Conservation (phyloP, 202 grass and related monocot genomes). For the Thinopyrum obtusiflorum region DNA sequence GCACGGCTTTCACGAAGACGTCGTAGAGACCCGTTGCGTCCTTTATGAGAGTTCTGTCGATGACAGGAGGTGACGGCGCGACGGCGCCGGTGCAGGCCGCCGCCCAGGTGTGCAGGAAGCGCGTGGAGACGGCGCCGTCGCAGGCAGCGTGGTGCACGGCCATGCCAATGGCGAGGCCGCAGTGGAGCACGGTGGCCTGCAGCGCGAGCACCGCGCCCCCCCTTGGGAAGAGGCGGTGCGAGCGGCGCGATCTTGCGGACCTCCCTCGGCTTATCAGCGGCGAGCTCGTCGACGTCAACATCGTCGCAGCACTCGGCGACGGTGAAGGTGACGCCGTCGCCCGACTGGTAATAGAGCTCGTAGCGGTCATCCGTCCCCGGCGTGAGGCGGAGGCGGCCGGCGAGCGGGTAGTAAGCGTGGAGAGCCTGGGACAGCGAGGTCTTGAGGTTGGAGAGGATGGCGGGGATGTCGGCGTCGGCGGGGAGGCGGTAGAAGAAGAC, state of each 20-base stretch:
- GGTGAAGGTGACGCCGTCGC: constrained; percentile 7
- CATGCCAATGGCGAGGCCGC: background rate
- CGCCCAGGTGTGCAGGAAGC: background rate
- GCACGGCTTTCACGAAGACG: background rate
- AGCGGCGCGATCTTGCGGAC: background rate
- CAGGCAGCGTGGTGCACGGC: background rate
- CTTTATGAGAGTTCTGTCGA: background rate
- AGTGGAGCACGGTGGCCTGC: background rate
- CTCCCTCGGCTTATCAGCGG: background rate
- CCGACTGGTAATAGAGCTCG: constrained; percentile 5
- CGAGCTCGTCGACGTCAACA: background rate
- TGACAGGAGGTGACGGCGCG: background rate
- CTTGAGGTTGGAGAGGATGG: background rate
- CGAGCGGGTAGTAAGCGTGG: background rate
- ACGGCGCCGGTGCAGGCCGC: background rate
- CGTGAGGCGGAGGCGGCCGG: background rate
- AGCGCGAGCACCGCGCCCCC: background rate
- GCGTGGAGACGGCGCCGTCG: background rate
- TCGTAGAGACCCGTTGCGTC: background rate
- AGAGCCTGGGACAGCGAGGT: background rate
- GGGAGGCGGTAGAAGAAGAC: background rate
- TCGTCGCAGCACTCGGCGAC: background rate
- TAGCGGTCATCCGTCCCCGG: background rate
- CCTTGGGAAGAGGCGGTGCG: background rate
- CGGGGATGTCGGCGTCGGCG: background rate